Evolutionary conservation across 2,329 filamentous ascomycete genomes (phyloP).

Genomic region (Diplocarpon rosae): DNA sequence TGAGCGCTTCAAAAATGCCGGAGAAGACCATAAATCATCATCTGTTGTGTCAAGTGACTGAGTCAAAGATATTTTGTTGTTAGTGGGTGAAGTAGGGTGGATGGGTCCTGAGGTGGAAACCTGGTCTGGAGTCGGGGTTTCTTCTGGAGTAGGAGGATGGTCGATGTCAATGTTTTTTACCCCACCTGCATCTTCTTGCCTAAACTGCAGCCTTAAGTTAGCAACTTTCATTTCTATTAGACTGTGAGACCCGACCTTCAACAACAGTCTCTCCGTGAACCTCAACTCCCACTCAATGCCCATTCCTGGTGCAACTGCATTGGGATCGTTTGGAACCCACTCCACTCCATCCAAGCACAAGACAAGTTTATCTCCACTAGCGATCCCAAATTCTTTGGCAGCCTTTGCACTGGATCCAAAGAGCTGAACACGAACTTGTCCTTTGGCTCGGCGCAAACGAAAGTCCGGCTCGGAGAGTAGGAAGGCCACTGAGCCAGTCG

Average conservation of each 20-base stretch:
- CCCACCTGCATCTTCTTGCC: conserved; percentile 36
- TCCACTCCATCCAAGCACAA: conserved; percentile 58
- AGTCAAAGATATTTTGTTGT: conserved; percentile 24
- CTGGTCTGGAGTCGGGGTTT: conserved; percentile 7
- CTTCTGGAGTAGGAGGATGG: conserved; percentile 26
- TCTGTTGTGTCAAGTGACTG: conserved; percentile 30
- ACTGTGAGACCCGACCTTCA: conserved; percentile 31
- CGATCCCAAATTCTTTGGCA: conserved; percentile 54
- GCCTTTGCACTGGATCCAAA: conserved; percentile 57
- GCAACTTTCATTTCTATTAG: conserved; percentile 2
- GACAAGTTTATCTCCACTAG: conserved; percentile 66
- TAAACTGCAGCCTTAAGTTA: conserved; percentile 31
- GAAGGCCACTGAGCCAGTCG: conserved; percentile 62
- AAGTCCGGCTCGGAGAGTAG: conserved; percentile 79
- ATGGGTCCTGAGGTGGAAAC: conserved; percentile 20
- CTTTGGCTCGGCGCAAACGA: conserved; percentile 62
- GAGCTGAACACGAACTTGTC: conserved; percentile 74
- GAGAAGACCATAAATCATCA: conserved; percentile 55
- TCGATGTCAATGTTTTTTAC: conserved; percentile 43
- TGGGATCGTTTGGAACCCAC: conserved; percentile 36
- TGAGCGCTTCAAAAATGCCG: conserved; percentile 66
- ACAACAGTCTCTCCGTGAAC: conserved; percentile 38
- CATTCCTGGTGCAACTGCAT: conserved; percentile 36
- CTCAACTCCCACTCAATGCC: conserved; percentile 48
- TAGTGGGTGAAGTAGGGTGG: conserved; percentile 12